Base-by-base conservation (phyloP, 2,329 filamentous ascomycete species). In the Ilyonectria destructans region DNA sequence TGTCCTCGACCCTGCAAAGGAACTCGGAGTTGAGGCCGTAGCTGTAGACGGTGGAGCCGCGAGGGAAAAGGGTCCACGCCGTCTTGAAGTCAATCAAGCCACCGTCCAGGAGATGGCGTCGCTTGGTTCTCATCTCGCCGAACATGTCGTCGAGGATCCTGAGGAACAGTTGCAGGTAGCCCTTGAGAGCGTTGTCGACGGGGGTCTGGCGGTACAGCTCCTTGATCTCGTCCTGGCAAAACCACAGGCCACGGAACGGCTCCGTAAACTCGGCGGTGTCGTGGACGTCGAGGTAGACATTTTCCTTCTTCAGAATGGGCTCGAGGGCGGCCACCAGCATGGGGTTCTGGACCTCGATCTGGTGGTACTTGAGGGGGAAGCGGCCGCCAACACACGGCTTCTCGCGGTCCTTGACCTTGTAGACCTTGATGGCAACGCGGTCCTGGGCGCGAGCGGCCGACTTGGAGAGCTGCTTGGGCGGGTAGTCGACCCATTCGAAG, bases 31-130 rank as follows among this genome's bases (percentile, higher is more conserved):
- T 82, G 49, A 78, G 68, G 13, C 77, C 79, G 63, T 76, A 80
- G 65, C 77, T 81, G 70, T 85, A 83, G 48, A 84, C 72, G 33
- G 80, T 78, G 1, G 80, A 80, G 21, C 77, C 77, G 12, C 77
- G 77, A 9, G 84, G 82, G 71, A 85, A 86, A 45, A 82, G 80
- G 0, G 83, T 81, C 85, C 85, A 87, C 23, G 81, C 82, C 0
- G 80, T 77, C 35, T 79, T 77, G 72, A 81, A 86, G 43, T 80
- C 80, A 43, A 84, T 80, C 15, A 86, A 79, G 0, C 79, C 78
- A 31, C 77, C 80, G 1, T 75, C 74, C 43, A 78, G 76, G 6
- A 86, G 76, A 26, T 80, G 76, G 6, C 77, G 76, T 13, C 79
- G 74, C 69, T 82, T 83, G 55, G 71, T 70, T 35, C 78, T 78